Evolutionary conservation across 108 stramenopile species (phyloP), one percentile per base, ranked within the genome.

Genomic region (Craspedostauros australis): DNA sequence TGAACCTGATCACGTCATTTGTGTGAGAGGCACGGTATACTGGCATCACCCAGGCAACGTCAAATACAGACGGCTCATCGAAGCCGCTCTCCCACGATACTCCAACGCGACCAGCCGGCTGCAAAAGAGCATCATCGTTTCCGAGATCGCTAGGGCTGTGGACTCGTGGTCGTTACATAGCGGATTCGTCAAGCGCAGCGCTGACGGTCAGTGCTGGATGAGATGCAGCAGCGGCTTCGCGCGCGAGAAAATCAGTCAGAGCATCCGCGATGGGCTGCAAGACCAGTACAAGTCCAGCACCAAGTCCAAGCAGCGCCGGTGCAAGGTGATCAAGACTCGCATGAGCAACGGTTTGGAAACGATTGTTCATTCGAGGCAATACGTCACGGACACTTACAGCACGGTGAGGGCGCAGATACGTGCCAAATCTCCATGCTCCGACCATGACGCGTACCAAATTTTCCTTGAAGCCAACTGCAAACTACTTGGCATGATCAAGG

Each of bases 161-260:
- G n/a, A n/a, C n/a, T n/a, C n/a, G n/a, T n/a, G n/a, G n/a, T n/a
- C n/a, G n/a, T n/a, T n/a, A n/a, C 55, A n/a, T n/a, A n/a, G n/a
- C n/a, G 38, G 39, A 0, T 67, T 67, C 29, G 37, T 67, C 32
- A 67, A 67, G 24, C 43, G 46, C 22, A 46, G 49, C 26, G n/a
- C n/a, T n/a, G n/a, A n/a, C n/a, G 28, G 48, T 23, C 55, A 49
- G 20, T 18, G 12, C 3, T 73, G 72, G 72, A 40, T 56, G 2
- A 60, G 59, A 54, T 58, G 55, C 9, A 48, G 59, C 1, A 64
- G 52, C 3, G 36, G 42, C 25, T 56, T 62, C 44, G 58, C 64
- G 15, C 11, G 65, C 45, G 72, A 73, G 53, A 73, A 73, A 41
- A 53, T 66, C 32, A 53, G 64, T 15, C 72, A 73, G 33, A 59